Evolutionary conservation across 202 grass and related monocot species (phyloP).

Genomic region (Setaria viridis): DNA sequence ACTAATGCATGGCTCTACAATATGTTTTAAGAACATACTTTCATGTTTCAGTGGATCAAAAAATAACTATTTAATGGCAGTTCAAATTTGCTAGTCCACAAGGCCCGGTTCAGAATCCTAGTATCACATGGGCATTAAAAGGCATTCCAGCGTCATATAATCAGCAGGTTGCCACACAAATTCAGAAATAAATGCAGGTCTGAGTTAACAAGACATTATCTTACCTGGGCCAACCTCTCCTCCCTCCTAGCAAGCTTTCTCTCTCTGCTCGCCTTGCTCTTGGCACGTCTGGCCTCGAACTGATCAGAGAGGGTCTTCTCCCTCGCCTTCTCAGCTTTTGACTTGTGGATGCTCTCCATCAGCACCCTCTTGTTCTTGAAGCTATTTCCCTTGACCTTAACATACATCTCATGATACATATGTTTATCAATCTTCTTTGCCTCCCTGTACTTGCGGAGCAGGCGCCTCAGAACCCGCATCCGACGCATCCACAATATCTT

Average conservation of each 20-base stretch:
- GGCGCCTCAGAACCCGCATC: slow-evolving; percentile 53
- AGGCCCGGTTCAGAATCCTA: neutral
- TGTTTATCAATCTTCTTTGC: slow-evolving; percentile 86
- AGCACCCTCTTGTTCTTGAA: slow-evolving; percentile 89
- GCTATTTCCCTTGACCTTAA: slow-evolving; percentile 79
- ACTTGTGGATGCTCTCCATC: slow-evolving; percentile 85
- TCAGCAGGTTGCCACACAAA: neutral
- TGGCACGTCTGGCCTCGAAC: slow-evolving; percentile 79
- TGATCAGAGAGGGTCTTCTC: slow-evolving; percentile 81
- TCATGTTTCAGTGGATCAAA: neutral
- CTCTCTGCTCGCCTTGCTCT: slow-evolving; percentile 70
- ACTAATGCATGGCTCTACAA: neutral
- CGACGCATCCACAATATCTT: slow-evolving; percentile 84
- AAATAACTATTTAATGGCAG: neutral
- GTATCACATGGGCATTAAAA: neutral
- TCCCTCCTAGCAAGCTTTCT: slow-evolving; percentile 78
- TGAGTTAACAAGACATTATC: neutral
- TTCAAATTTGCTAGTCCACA: neutral
- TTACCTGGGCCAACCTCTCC: slow-evolving; percentile 77
- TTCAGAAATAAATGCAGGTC: neutral
- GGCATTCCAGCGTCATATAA: neutral
- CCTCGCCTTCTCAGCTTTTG: slow-evolving; percentile 79
- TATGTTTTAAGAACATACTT: neutral
- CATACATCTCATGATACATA: slow-evolving; percentile 85
- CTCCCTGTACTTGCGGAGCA: slow-evolving; percentile 67